phyloP scores from a whole-genome alignment of 2,329 filamentous ascomycete genomes.

The Hymenoscyphus occultus region DNA sequence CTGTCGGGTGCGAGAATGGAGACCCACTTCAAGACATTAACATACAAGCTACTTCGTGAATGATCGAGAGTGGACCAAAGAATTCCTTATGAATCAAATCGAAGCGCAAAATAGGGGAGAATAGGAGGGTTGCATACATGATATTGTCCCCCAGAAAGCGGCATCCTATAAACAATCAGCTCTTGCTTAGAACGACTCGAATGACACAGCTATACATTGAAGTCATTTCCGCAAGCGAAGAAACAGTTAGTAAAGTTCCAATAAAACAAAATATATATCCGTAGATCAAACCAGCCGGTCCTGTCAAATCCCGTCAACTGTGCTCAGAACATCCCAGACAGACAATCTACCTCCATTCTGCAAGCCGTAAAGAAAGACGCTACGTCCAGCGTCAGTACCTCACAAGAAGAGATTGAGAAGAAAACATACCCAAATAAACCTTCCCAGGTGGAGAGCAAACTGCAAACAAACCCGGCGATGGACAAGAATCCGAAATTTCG shows the following conservation, averaged over 20 bases:
- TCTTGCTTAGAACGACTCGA: too few species aligned
- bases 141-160: conserved; percentile 6
- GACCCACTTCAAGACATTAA: too few species aligned
- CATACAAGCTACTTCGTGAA: too few species aligned
- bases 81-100: too few species aligned
- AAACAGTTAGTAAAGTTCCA: conserved; percentile 19
- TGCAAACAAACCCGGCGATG: conserved; percentile 23
- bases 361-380: conserved; percentile 23
- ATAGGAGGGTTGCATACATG: background rate
- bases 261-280: conserved; percentile 22
- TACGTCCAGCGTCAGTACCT: background rate
- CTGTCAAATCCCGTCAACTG: background rate
- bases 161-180: background rate
- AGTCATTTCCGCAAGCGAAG: conserved; percentile 26
- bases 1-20: conserved; percentile 42
- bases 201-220: conserved; percentile 22
- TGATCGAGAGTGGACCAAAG: too few species aligned
- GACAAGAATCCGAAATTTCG: conserved; percentile 25
- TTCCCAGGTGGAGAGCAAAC: conserved; percentile 25
- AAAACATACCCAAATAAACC: conserved; percentile 19
- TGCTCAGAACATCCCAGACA: too few species aligned
- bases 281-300: conserved; percentile 25
- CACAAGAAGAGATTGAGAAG: background rate
- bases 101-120: too few species aligned
- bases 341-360: conserved; percentile 18